Conservation (phyloP, 2,329 filamentous ascomycete species). For the Botryotinia convoluta region DNA sequence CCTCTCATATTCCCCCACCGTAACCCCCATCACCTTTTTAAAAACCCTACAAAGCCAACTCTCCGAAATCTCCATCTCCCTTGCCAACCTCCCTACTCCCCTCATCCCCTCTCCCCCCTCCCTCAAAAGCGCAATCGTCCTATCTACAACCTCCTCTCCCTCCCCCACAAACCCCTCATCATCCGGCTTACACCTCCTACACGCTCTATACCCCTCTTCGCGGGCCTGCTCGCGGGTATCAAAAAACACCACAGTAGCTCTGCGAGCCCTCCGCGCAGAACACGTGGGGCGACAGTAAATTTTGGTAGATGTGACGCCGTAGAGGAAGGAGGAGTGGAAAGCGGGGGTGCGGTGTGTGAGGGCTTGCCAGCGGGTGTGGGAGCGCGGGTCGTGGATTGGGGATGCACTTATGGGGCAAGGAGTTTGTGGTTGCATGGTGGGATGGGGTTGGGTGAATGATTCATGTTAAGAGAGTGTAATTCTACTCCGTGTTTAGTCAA, state of each 20-base stretch:
- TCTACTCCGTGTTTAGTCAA: too few relatives aligned
- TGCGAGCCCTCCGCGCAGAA: background rate
- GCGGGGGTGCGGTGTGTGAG: too few relatives aligned
- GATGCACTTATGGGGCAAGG: too few relatives aligned
- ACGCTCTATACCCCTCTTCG: background rate
- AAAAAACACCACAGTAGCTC: background rate
- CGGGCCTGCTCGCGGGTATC: background rate
- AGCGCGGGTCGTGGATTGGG: background rate
- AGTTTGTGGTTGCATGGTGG: too few relatives aligned
- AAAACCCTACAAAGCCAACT: background rate
- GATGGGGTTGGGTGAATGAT: too few relatives aligned
- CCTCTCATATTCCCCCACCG: background rate
- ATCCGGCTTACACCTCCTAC: background rate
- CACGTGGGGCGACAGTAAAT: background rate
- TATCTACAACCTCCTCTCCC: background rate
- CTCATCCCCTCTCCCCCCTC: background rate
- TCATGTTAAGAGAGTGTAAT: too few relatives aligned
- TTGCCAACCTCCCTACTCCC: background rate
- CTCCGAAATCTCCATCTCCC: background rate
- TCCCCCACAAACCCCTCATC: too few relatives aligned
- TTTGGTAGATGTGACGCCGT: background rate
- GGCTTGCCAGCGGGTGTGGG: background rate
- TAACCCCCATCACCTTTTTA: background rate
- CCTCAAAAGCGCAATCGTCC: background rate
- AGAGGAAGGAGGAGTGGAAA: background rate